Percentiles rank a stretch among this genome's conserved stretches.
Evolutionary conservation across 2,329 filamentous ascomycete species (phyloP).

Genomic region (Colletotrichum musae): DNA sequence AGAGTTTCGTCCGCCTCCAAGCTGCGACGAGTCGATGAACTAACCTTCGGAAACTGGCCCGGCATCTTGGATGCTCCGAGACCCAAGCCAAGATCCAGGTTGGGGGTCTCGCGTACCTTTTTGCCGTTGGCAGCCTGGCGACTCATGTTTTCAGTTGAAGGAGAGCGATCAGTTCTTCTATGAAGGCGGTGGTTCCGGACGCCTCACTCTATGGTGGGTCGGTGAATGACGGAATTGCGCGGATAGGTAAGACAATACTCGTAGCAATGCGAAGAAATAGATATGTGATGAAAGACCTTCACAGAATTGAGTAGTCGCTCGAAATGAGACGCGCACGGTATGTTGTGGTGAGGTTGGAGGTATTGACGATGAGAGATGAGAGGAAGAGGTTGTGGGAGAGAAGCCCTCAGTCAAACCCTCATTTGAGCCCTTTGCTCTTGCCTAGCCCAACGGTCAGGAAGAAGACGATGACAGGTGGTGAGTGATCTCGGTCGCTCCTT

Average conservation of each 20-base stretch:
- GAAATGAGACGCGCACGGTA: background rate
- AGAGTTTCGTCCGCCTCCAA: background rate
- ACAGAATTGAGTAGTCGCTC: background rate
- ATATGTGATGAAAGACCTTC: background rate
- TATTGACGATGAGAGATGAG: too few species aligned
- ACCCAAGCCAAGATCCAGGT: background rate
- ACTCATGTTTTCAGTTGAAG: background rate
- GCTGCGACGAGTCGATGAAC: background rate
- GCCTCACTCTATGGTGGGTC: background rate
- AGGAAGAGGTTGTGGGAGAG: too few species aligned
- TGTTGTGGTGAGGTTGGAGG: background rate
- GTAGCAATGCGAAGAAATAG: background rate
- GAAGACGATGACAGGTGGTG: too few species aligned
- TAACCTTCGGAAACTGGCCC: conserved; percentile 1
- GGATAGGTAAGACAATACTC: background rate
- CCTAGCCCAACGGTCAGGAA: too few species aligned
- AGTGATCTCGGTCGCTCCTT: too few species aligned
- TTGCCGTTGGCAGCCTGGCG: background rate
- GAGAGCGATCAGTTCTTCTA: too few species aligned
- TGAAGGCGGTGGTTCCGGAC: too few species aligned
- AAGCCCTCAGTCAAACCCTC: too few species aligned
- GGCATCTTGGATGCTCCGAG: conserved; percentile 5
- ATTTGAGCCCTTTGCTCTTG: too few species aligned
- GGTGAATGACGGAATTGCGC: background rate
- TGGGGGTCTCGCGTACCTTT: background rate